Conservation (phyloP, 2,329 filamentous ascomycete species). For the Claviceps sp. region DNA sequence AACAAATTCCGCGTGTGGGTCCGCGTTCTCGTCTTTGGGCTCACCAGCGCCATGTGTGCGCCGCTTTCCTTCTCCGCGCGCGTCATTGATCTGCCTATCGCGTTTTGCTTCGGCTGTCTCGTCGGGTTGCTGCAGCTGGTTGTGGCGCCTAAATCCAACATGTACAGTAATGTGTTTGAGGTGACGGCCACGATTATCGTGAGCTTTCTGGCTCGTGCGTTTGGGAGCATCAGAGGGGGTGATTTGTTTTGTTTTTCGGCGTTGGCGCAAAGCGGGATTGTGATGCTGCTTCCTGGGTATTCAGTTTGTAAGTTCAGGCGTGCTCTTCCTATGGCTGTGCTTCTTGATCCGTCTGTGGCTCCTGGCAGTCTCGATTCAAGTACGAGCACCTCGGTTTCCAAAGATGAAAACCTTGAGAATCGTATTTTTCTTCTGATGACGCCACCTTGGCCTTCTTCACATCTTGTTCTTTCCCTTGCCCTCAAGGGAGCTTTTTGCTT, state of each 20-base stretch:
- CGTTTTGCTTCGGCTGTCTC: conserved; percentile 56
- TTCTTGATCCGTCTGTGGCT: not conserved
- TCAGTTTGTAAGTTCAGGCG: conserved; percentile 33
- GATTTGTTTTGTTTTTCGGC: conserved; percentile 52
- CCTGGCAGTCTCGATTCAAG: not conserved
- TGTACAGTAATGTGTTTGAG: conserved; percentile 55
- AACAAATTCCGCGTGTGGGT: conserved; percentile 39
- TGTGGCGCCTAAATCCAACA: conserved; percentile 52
- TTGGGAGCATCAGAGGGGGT: conserved; percentile 42
- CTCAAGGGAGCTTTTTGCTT: not conserved
- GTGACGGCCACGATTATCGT: conserved; percentile 47
- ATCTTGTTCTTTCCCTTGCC: not conserved
- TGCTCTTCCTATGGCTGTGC: not conserved
- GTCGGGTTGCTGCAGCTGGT: conserved; percentile 59
- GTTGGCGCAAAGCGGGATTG: conserved; percentile 50
- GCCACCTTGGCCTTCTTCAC: no score
- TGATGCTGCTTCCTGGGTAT: conserved; percentile 52
- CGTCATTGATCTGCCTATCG: conserved; percentile 58
- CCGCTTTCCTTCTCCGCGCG: conserved; percentile 65
- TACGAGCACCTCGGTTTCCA: no score
- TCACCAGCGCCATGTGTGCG: conserved; percentile 58
- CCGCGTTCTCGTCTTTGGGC: conserved; percentile 53
- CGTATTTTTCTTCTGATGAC: not conserved
- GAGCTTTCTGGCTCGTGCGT: conserved; percentile 47
- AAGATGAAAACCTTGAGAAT: not conserved